Evolutionary conservation across 257 asterid genomes (phyloP).

Genomic region (Knoxia roxburghii): DNA sequence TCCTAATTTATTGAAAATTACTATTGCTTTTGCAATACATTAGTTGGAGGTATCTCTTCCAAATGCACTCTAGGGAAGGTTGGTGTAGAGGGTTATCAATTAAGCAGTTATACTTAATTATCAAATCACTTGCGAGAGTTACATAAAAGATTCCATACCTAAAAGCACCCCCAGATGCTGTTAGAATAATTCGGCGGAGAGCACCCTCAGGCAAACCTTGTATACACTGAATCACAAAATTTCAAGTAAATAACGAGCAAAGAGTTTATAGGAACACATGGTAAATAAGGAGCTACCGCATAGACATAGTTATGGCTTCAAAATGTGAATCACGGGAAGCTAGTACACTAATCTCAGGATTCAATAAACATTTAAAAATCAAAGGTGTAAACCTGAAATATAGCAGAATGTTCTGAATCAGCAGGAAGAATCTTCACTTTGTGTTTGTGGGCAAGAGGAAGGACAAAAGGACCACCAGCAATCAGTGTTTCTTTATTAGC

Average conservation of each 20-base stretch:
- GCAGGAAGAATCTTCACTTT: conserved; percentile 98
- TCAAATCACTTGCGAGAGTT: not conserved
- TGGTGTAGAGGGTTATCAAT: too few species aligned
- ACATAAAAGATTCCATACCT: conserved; percentile 51
- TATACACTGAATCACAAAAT: conserved; percentile 58
- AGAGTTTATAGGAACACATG: not conserved
- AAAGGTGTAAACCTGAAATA: conserved; percentile 66
- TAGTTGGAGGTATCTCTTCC: not conserved
- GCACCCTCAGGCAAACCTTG: conserved; percentile 99
- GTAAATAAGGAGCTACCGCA: not conserved
- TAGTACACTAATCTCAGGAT: not conserved
- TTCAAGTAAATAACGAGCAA: conserved; percentile 12
- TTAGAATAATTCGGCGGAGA: conserved; percentile 84
- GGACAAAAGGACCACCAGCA: conserved; percentile 98
- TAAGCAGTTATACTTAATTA: not conserved
- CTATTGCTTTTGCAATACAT: not conserved
- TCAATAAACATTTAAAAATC: not conserved
- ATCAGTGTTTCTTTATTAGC: conserved; percentile 96
- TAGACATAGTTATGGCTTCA: not conserved
- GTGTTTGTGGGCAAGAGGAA: conserved; percentile 95
- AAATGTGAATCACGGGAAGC: not conserved
- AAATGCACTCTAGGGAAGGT: too few species aligned
- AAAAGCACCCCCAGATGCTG: conserved; percentile 98
- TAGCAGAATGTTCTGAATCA: conserved; percentile 98
- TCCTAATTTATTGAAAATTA: not conserved